phyloP scores from a whole-genome alignment of 2,329 filamentous ascomycete genomes.

The Basipetospora chlamydospora region DNA sequence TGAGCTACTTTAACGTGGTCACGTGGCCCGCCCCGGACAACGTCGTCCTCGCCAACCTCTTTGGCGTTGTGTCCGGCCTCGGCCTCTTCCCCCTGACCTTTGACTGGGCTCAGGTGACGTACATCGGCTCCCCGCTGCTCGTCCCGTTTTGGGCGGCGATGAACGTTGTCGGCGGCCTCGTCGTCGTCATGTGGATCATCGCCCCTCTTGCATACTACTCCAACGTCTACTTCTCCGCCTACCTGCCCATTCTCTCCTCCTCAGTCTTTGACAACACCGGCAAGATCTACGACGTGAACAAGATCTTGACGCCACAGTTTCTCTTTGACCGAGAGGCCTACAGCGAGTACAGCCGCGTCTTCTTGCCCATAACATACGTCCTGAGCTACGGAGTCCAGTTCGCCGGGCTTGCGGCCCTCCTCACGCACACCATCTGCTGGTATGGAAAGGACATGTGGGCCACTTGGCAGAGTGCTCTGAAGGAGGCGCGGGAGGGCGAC shows the following conservation, averaged over 20 bases:
- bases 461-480: conserved; percentile 57
- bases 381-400: conserved; percentile 80
- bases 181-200: conserved; percentile 73
- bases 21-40: conserved; percentile 82
- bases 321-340: conserved; percentile 67
- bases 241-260: conserved; percentile 74
- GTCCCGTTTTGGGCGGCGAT: conserved; percentile 79
- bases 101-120: conserved; percentile 81
- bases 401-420: conserved; percentile 61
- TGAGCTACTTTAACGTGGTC: conserved; percentile 80
- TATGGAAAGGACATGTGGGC: conserved; percentile 70
- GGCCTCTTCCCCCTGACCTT: conserved; percentile 77
- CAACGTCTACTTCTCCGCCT: conserved; percentile 67
- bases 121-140: conserved; percentile 71
- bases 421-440: conserved; percentile 74
- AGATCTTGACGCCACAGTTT: conserved; percentile 64
- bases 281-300: conserved; percentile 65
- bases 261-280: conserved; percentile 79
- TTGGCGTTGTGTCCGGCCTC: conserved; percentile 72
- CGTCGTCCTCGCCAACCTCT: conserved; percentile 74
- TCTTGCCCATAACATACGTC: conserved; percentile 75
- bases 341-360: conserved; percentile 67
- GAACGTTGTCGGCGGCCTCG: conserved; percentile 68
- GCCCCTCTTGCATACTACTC: conserved; percentile 69
- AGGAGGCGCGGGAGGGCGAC: conserved; percentile 40